Conservation (phyloP, 1,284 basidiomycete species). For the Apiotrichum brassicae region DNA sequence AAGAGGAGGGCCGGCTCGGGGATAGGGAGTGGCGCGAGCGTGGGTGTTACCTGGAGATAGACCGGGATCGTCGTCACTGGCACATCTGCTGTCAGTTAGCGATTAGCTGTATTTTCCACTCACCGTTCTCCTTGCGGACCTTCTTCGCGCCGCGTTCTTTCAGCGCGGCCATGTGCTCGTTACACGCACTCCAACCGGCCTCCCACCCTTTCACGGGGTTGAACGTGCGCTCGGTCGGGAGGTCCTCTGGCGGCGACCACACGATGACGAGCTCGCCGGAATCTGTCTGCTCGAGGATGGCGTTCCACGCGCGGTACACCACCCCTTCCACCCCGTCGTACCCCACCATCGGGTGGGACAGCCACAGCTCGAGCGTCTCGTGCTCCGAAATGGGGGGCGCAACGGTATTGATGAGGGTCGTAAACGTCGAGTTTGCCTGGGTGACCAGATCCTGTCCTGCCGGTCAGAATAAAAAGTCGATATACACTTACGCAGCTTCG, state of each 20-base stretch:
- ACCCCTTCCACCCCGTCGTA: conserved; percentile 94
- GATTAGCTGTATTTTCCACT: background rate
- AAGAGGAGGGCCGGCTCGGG: conserved; percentile 35
- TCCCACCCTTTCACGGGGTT: conserved; percentile 78
- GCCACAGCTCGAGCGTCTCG: conserved; percentile 92
- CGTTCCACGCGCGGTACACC: conserved; percentile 67
- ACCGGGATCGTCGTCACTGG: conserved; percentile 86
- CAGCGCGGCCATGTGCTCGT: conserved; percentile 44
- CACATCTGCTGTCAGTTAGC: conserved; percentile 22
- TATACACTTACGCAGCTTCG: conserved; percentile 62
- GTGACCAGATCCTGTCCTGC: conserved; percentile 78
- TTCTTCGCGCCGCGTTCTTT: conserved; percentile 33
- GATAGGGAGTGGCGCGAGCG: conserved; percentile 57
- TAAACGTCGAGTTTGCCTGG: conserved; percentile 76
- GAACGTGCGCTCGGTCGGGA: conserved; percentile 50
- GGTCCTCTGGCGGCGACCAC: conserved; percentile 58
- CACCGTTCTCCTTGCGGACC: conserved; percentile 15
- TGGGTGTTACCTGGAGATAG: conserved; percentile 89
- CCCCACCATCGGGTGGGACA: conserved; percentile 93
- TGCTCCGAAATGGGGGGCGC: conserved; percentile 97
- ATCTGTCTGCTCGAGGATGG: conserved; percentile 91
- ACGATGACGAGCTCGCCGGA: conserved; percentile 86
- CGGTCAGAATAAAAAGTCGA: no score
- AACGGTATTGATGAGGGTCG: conserved; percentile 88
- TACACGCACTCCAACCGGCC: conserved; percentile 70